phyloP scores from a whole-genome alignment of 495 filamentous ascomycete species.

The Melanomma pulvis-pyrius region DNA sequence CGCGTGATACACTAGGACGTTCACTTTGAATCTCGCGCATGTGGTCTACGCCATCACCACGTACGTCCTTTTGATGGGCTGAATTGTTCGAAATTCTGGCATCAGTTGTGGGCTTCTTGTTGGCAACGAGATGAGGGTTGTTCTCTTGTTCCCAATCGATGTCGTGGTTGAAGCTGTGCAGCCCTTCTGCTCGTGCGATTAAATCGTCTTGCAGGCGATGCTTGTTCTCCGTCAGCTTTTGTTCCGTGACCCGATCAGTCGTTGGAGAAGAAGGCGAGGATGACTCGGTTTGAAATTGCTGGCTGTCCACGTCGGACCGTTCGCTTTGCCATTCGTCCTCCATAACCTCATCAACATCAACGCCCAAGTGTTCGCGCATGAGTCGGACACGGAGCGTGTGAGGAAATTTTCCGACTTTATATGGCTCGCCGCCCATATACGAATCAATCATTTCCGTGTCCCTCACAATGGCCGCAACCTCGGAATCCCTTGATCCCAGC shows the following conservation, averaged over 20 bases:
- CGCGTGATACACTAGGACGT: slow-evolving; percentile 57
- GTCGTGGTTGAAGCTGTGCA: slow-evolving; percentile 85
- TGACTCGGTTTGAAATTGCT: slow-evolving; percentile 48
- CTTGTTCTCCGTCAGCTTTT: slow-evolving; percentile 59
- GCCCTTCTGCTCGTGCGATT: slow-evolving; percentile 60
- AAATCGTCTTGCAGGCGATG: slow-evolving; percentile 65
- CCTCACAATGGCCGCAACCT: slow-evolving; percentile 86
- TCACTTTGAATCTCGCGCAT: slow-evolving; percentile 61
- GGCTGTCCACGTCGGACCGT: slow-evolving; percentile 50
- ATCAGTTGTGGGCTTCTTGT: slow-evolving; percentile 64
- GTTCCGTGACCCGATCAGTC: slow-evolving; percentile 49
- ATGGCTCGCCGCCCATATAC: slow-evolving; percentile 85
- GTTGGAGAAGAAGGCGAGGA: slow-evolving; percentile 44
- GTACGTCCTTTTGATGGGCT: slow-evolving; percentile 73
- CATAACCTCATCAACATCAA: slow-evolving; percentile 89
- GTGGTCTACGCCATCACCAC: slow-evolving; percentile 73
- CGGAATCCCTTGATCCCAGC: slow-evolving; percentile 87
- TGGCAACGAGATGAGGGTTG: slow-evolving; percentile 63
- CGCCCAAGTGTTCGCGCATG: slow-evolving; percentile 95
- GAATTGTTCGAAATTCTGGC: slow-evolving; percentile 64
- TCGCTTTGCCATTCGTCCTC: slow-evolving; percentile 68
- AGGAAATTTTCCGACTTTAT: slow-evolving; percentile 86
- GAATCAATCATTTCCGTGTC: slow-evolving; percentile 95
- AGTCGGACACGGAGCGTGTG: slow-evolving; percentile 90
- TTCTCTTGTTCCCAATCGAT: slow-evolving; percentile 68